Percentiles rank a stretch among this genome's conserved stretches.
Conservation (phyloP, 2,329 filamentous ascomycete species). For the Alternaria arbusti region DNA sequence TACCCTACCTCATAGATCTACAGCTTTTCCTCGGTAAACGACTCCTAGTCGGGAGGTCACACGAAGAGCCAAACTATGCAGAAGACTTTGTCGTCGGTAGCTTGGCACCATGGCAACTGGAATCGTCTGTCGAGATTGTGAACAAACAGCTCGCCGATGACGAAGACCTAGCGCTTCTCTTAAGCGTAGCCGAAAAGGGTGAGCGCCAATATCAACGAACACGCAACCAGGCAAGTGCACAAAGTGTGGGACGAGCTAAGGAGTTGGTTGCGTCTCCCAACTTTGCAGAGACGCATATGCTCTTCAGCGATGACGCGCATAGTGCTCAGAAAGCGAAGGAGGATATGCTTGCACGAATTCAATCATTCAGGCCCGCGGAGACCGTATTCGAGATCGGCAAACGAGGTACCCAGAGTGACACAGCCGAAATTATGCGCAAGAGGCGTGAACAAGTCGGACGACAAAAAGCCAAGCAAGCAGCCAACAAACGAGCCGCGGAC, state of each 20-base stretch:
- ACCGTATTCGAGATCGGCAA: conserved; percentile 95
- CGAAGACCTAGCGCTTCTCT: conserved; percentile 73
- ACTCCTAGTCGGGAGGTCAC: conserved; percentile 73
- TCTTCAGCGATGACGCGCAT: conserved; percentile 70
- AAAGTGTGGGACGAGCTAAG: conserved; percentile 88
- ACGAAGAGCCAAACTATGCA: conserved; percentile 71
- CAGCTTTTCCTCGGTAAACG: conserved; percentile 92
- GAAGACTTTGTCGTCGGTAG: conserved; percentile 84
- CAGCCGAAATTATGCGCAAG: conserved; percentile 77
- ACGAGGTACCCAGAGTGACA: conserved; percentile 66
- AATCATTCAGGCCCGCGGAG: conserved; percentile 85
- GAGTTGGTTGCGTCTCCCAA: conserved; percentile 72
- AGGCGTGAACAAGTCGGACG: conserved; percentile 73
- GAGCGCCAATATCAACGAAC: conserved; percentile 93
- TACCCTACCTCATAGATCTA: conserved; percentile 89
- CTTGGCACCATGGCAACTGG: conserved; percentile 74
- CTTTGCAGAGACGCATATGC: conserved; percentile 77
- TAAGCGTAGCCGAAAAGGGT: conserved; percentile 79
- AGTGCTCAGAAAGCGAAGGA: conserved; percentile 73
- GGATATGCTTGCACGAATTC: conserved; percentile 87
- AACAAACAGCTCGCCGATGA: conserved; percentile 78
- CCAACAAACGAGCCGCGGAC: conserved; percentile 43
- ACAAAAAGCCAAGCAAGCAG: conserved; percentile 53
- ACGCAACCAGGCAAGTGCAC: conserved; percentile 84
- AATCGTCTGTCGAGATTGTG: conserved; percentile 80